phyloP scores from a whole-genome alignment of 2,329 filamentous ascomycete species.

The Curvularia hawaiiensis region DNA sequence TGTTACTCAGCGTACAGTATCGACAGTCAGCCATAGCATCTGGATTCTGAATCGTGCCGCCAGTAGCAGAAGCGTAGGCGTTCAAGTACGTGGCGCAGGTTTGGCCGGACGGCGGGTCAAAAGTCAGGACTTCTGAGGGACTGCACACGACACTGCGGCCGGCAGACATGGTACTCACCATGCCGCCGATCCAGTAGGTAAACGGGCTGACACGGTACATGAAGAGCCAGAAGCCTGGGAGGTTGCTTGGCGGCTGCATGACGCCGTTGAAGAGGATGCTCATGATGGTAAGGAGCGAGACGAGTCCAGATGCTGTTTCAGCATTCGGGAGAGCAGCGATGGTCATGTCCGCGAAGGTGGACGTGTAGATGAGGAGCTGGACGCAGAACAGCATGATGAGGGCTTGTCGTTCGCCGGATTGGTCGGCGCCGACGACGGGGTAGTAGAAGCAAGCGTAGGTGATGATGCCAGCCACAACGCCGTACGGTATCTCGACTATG shows the following conservation, averaged over 20 bases:
- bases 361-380: conserved; percentile 72
- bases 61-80: conserved; percentile 47
- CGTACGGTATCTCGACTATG: conserved; percentile 72
- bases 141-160: conserved; percentile 56
- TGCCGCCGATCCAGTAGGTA: conserved; percentile 62
- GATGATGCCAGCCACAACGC: conserved; percentile 65
- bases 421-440: conserved; percentile 46
- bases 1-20: conserved; percentile 55
- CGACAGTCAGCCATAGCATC: conserved; percentile 53
- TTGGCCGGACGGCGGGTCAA: conserved; percentile 49
- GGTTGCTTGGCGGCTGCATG: conserved; percentile 60
- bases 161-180: conserved; percentile 51
- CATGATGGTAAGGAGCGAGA: conserved; percentile 62
- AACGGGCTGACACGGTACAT: conserved; percentile 74
- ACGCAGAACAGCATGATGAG: conserved; percentile 69
- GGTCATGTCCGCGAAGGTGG: conserved; percentile 74
- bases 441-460: conserved; percentile 73
- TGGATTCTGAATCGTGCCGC: conserved; percentile 51
- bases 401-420: conserved; percentile 54
- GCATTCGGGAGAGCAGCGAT: conserved; percentile 73
- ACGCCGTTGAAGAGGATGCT: conserved; percentile 58
- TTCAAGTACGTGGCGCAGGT: conserved; percentile 54
- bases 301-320: conserved; percentile 69
- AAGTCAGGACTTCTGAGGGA: conserved; percentile 48
- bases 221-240: conserved; percentile 78